Evolutionary conservation across 2,329 filamentous ascomycete genomes (phyloP).

Genomic region (Colletotrichum chlorophyti): DNA sequence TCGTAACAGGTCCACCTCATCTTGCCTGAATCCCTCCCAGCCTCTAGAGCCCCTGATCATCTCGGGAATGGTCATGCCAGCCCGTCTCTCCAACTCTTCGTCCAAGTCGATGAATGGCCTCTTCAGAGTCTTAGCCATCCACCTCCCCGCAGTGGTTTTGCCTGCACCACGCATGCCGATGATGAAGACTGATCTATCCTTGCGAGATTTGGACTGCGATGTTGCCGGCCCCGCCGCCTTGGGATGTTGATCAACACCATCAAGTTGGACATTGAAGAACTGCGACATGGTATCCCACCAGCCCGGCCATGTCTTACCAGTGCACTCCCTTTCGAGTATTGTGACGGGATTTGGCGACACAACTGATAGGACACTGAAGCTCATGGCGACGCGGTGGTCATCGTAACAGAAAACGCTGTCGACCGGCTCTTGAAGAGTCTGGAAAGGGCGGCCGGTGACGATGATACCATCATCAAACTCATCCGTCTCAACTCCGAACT

Average conservation of each 20-base stretch:
- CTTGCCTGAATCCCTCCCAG: conserved; percentile 87
- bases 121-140: conserved; percentile 78
- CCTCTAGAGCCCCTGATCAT: conserved; percentile 76
- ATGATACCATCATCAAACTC: conserved; percentile 97
- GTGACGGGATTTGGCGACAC: conserved; percentile 75
- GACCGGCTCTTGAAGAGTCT: conserved; percentile 59
- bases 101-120: conserved; percentile 88
- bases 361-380: conserved; percentile 87
- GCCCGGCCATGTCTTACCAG: conserved; percentile 97
- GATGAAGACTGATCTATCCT: conserved; percentile 80
- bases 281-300: conserved; percentile 94
- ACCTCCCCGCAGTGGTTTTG: conserved; percentile 91
- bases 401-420: conserved; percentile 89
- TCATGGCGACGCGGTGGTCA: conserved; percentile 98
- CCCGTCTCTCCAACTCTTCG: conserved; percentile 78
- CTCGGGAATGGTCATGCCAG: conserved; percentile 81
- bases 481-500: conserved; percentile 86
- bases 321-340: conserved; percentile 89
- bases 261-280: conserved; percentile 77
- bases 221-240: conserved; percentile 23
- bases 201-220: conserved; percentile 25
- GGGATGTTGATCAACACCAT: conserved; percentile 69
- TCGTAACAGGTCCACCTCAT: conserved; percentile 77
- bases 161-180: conserved; percentile 98
- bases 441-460: conserved; percentile 60